These are phyloP conservation scores for Lachnellula arida DNA, from an alignment of 2,329 filamentous ascomycete species.

Conservation along the genomic window DNA sequence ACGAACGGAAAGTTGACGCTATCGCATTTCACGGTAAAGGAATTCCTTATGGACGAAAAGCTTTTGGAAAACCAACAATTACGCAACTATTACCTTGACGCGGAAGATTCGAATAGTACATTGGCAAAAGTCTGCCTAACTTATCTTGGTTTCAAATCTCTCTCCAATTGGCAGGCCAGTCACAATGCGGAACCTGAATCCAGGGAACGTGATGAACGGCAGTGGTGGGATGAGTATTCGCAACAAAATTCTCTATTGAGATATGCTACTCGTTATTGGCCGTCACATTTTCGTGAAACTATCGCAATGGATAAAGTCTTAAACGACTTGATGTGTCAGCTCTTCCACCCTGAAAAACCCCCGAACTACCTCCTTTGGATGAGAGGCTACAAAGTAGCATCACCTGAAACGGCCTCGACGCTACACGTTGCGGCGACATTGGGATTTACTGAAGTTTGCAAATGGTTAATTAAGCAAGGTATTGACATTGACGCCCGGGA, in stretches of 20 bases:
- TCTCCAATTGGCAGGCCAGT: too few species aligned
- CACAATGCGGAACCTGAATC: too few species aligned
- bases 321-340: too few species aligned
- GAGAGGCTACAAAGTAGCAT: neutral
- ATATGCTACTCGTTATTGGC: too few species aligned
- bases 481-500: neutral
- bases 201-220: too few species aligned
- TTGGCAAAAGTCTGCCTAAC: slow-evolving; percentile 1
- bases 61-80: neutral
- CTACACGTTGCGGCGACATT: slow-evolving; percentile 1
- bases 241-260: too few species aligned
- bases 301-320: too few species aligned
- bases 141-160: neutral
- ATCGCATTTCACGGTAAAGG: too few species aligned
- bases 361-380: too few species aligned
- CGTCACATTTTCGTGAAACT: too few species aligned
- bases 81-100: neutral
- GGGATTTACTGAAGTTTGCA: neutral
- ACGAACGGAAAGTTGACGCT: neutral
- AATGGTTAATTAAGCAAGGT: neutral
- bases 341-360: too few species aligned
- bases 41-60: neutral
- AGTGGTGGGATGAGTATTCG: neutral
- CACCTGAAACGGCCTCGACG: neutral
- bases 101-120: neutral